Conservation (phyloP, 345 rosid species). For the Diplotaxis tenuifolia region DNA sequence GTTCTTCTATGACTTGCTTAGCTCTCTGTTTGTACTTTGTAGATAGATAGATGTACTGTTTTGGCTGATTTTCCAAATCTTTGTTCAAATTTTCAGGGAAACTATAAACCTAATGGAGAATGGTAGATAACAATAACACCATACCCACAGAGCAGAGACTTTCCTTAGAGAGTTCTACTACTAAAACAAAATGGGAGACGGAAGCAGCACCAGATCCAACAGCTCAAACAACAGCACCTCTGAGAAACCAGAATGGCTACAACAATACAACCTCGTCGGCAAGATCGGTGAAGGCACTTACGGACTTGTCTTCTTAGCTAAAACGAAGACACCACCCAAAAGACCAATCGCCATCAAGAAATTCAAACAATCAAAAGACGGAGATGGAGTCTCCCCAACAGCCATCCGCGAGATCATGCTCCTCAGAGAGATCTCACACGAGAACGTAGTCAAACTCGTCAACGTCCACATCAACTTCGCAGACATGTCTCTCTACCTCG, state of each 20-base stretch:
- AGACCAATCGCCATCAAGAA: conserved; percentile 96
- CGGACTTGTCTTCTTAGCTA: conserved; percentile 96
- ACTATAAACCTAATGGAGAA: neutral
- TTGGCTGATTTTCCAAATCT: too few relatives aligned
- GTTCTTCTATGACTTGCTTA: neutral
- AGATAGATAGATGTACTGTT: neutral
- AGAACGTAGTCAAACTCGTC: conserved; percentile 96
- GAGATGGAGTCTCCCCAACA: conserved; percentile 99
- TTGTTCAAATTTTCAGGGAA: conserved; percentile 23
- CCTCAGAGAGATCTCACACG: conserved; percentile 89
- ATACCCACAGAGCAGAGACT: conserved; percentile 15
- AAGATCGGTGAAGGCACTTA: conserved; percentile 99
- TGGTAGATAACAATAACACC: conserved; percentile 54
- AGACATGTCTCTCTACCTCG: conserved; percentile 95
- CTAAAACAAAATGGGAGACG: conserved; percentile 52
- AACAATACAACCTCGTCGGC: conserved; percentile 92
- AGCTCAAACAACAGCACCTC: conserved; percentile 35
- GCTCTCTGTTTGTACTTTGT: neutral
- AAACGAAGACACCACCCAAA: conserved; percentile 63
- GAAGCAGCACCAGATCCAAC: conserved; percentile 35
- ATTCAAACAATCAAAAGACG: conserved; percentile 98
- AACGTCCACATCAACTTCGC: conserved; percentile 93
- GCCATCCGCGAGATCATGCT: conserved; percentile 99
- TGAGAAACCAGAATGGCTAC: conserved; percentile 98
- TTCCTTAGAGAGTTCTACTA: neutral